A percentile compares a stretch with the other conserved stretches of the same genome.
phyloP scores from a whole-genome alignment of 257 asterid species.

The Rauvolfia tetraphylla region DNA sequence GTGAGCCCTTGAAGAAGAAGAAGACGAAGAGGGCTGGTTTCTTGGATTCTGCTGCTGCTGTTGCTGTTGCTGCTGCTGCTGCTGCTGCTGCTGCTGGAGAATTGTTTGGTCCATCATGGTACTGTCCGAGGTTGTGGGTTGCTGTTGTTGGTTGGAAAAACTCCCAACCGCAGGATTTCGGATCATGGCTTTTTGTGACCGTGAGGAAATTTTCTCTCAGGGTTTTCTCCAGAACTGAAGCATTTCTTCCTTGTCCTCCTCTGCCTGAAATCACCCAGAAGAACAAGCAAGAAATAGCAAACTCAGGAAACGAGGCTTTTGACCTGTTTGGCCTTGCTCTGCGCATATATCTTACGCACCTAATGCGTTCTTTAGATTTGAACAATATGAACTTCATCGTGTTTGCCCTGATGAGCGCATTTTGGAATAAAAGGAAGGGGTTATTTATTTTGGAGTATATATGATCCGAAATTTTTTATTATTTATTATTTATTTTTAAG shows the following conservation, averaged over 20 bases:
- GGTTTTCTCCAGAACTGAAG: neutral
- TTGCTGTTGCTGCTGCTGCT: constrained; percentile 24
- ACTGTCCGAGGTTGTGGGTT: constrained; percentile 21
- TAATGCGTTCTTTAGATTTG: too few relatives aligned
- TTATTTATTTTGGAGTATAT: too few relatives aligned
- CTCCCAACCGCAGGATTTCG: constrained; percentile 14
- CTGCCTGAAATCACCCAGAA: neutral
- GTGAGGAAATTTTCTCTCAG: neutral
- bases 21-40: constrained; percentile 39
- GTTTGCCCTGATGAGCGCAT: too few relatives aligned
- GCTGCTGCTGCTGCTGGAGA: constrained; percentile 20
- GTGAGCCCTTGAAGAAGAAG: constrained; percentile 57
- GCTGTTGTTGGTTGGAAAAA: constrained; percentile 17
- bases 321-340: too few relatives aligned
- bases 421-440: too few relatives aligned
- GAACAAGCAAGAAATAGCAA: neutral
- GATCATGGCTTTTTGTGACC: constrained; percentile 1
- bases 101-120: constrained; percentile 43
- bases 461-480: too few relatives aligned
- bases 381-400: too few relatives aligned
- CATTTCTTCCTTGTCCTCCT: neutral
- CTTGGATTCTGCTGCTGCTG: constrained; percentile 32
- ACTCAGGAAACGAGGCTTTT: too few relatives aligned
- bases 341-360: too few relatives aligned
- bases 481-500: too few relatives aligned